These are phyloP conservation scores for Sanghuangporus baumii DNA, from an alignment of 1,284 basidiomycete species.

Conservation along the genomic window DNA sequence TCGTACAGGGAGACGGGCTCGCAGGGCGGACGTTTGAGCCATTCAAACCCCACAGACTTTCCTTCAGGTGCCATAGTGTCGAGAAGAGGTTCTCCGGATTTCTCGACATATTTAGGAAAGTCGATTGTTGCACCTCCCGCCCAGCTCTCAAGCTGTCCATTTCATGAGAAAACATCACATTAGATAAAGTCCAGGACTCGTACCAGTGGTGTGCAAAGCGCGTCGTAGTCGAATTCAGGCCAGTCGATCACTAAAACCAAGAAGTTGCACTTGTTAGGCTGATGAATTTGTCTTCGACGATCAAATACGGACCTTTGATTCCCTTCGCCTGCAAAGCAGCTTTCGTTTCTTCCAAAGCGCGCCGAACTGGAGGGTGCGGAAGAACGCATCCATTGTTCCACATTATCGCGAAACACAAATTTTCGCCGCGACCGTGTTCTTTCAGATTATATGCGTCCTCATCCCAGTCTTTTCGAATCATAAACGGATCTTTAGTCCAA, in stretches of 20 bases:
- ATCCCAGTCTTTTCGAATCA: constrained; percentile 58
- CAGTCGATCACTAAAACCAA: constrained; percentile 28
- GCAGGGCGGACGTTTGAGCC: constrained; percentile 12
- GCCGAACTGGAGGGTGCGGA: constrained; percentile 65
- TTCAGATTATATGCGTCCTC: constrained; percentile 49
- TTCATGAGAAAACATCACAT: background rate
- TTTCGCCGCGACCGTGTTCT: constrained; percentile 52
- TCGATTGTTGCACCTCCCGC: constrained; percentile 41
- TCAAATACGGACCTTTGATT: constrained; percentile 47
- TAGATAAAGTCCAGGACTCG: constrained; percentile 17
- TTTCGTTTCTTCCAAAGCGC: constrained; percentile 57
- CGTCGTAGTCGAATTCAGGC: constrained; percentile 37
- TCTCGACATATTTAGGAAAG: constrained; percentile 31
- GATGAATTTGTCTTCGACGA: background rate
- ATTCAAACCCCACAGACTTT: constrained; percentile 1
- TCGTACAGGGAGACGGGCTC: constrained; percentile 38
- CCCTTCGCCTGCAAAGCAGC: constrained; percentile 57
- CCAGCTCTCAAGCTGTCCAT: constrained; percentile 35
- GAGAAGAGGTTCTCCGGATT: constrained; percentile 46
- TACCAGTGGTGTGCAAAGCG: constrained; percentile 32
- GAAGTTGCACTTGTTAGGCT: background rate
- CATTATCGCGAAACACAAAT: constrained; percentile 57
- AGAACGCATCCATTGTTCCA: constrained; percentile 55
- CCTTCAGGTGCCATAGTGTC: constrained; percentile 37
- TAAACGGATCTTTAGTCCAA: constrained; percentile 65